Evolutionary conservation across 257 asterid species (phyloP).

Genomic region (Gardenia jasminoides): DNA sequence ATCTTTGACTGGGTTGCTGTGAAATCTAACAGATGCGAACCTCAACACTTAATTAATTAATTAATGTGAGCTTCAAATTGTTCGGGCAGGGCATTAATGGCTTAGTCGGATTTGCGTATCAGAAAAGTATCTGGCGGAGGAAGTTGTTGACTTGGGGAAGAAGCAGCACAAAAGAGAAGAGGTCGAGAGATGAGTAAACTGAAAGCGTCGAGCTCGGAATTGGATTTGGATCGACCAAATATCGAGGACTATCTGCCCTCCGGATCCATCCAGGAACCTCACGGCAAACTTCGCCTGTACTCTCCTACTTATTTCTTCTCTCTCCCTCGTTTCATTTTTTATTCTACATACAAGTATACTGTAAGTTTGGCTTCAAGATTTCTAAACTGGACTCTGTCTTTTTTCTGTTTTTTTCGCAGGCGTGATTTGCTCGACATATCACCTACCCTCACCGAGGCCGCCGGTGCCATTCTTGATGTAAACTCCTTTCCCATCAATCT

Average conservation of each 20-base stretch:
- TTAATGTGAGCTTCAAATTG: no score
- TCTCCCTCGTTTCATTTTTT: background rate
- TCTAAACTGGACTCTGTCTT: background rate
- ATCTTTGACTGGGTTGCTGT: no score
- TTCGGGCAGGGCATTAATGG: no score
- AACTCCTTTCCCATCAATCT: background rate
- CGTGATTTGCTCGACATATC: slow-evolving; percentile 92
- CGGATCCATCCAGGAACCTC: slow-evolving; percentile 84
- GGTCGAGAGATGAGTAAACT: slow-evolving; percentile 43
- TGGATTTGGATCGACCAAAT: slow-evolving; percentile 92
- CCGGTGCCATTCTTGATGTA: slow-evolving; percentile 96
- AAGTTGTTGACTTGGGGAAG: background rate
- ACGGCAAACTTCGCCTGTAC: slow-evolving; percentile 76
- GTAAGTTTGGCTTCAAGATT: background rate
- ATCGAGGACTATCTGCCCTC: slow-evolving; percentile 89
- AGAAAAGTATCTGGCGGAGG: no score
- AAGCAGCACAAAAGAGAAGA: background rate
- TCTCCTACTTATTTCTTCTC: background rate
- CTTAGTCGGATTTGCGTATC: no score
- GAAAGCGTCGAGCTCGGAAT: slow-evolving; percentile 59
- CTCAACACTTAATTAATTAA: no score
- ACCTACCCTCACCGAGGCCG: slow-evolving; percentile 92
- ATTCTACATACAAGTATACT: no score
- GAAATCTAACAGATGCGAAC: no score
- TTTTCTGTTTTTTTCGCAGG: slow-evolving; percentile 35